These are phyloP conservation scores for Irpex sp. DNA, from an alignment of 1,284 basidiomycete genomes.

Conservation along the genomic window DNA sequence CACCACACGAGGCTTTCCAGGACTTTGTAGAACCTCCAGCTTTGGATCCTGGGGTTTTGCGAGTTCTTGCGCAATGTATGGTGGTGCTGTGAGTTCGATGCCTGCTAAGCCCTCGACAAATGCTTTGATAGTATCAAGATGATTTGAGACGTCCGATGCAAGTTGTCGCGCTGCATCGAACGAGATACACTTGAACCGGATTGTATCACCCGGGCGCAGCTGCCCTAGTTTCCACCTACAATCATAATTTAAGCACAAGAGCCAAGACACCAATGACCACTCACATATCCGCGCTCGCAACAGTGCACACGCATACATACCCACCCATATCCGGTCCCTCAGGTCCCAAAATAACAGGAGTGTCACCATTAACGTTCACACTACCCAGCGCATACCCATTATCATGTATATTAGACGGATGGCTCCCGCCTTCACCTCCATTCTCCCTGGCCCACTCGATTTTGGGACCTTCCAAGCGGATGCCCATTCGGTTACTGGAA, in stretches of 20 bases:
- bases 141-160: slow-evolving; percentile 18
- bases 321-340: slow-evolving; percentile 69
- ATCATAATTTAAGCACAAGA: background rate
- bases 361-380: slow-evolving; percentile 69
- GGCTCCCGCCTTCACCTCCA: slow-evolving; percentile 70
- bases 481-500: slow-evolving; percentile 60
- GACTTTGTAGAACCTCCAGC: slow-evolving; percentile 27
- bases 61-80: too few species aligned
- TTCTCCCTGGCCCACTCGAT: slow-evolving; percentile 57
- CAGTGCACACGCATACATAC: slow-evolving; percentile 53
- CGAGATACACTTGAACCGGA: slow-evolving; percentile 47
- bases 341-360: slow-evolving; percentile 61
- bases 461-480: slow-evolving; percentile 43
- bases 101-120: background rate
- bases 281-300: slow-evolving; percentile 49
- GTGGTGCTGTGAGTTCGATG: too few species aligned
- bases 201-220: slow-evolving; percentile 45
- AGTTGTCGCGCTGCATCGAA: slow-evolving; percentile 35
- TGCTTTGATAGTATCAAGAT: background rate
- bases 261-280: slow-evolving; percentile 15
- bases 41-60: slow-evolving; percentile 28
- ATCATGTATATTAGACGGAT: slow-evolving; percentile 71
- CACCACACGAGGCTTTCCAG: slow-evolving; percentile 28
- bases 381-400: slow-evolving; percentile 62
- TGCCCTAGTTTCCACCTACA: slow-evolving; percentile 64